phyloP scores from a whole-genome alignment of 371 early-diverging fungal genomes.

The Lichtheimia ramosa region DNA sequence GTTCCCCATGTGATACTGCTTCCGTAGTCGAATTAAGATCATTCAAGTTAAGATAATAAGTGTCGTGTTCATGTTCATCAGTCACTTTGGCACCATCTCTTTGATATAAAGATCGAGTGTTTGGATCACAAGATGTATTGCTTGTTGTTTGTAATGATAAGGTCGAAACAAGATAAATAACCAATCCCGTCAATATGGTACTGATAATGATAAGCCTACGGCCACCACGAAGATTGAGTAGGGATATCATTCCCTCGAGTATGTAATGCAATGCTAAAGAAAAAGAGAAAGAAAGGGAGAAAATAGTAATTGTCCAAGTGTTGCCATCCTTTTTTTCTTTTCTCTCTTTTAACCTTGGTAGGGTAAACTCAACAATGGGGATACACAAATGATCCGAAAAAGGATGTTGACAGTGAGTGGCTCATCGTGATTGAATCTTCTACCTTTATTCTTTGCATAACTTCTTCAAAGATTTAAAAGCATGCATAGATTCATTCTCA shows the following conservation, averaged over 20 bases:
- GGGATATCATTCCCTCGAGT: not conserved
- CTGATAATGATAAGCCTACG: slow-evolving; percentile 10
- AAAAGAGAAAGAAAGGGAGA: slow-evolving; percentile 14
- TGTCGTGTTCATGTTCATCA: not conserved
- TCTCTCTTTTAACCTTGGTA: too few species aligned
- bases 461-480: too few species aligned
- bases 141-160: too few species aligned
- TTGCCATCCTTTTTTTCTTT: not conserved
- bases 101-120: not conserved
- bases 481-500: too few species aligned
- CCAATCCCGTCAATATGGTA: slow-evolving; percentile 9
- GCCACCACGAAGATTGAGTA: slow-evolving; percentile 13
- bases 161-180: slow-evolving; percentile 4
- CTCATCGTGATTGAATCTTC: too few species aligned
- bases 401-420: too few species aligned
- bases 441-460: too few species aligned
- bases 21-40: slow-evolving; percentile 15
- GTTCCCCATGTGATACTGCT: slow-evolving; percentile 7
- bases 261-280: not conserved
- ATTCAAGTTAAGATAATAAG: slow-evolving; percentile 20
- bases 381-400: too few species aligned
- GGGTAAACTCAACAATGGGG: too few species aligned
- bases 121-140: slow-evolving; percentile 9
- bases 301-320: slow-evolving; percentile 1
- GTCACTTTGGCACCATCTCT: too few species aligned